phyloP scores from a whole-genome alignment of 306 rosid species.

The Albizia julibrissin region DNA sequence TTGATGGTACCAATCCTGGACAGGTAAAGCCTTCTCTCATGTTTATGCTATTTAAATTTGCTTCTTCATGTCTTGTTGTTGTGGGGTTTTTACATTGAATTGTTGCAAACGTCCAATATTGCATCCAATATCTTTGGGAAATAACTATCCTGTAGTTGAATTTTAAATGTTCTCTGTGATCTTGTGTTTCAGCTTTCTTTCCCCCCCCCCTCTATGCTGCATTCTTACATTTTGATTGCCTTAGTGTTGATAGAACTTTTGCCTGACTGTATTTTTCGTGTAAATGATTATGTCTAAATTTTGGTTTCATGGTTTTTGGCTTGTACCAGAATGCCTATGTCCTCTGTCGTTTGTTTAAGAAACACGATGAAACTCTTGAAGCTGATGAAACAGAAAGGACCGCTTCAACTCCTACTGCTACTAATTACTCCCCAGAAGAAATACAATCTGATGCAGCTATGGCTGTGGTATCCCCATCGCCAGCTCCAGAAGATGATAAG shows the following conservation, averaged over 20 bases:
- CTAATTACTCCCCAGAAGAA: slow-evolving; percentile 57
- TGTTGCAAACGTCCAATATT: not conserved
- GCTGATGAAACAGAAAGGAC: slow-evolving; percentile 57
- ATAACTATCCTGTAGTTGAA: not conserved
- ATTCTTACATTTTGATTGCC: not conserved
- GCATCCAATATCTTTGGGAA: not conserved
- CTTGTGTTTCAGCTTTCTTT: not conserved
- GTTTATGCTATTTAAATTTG: not conserved
- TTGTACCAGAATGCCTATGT: slow-evolving; percentile 76
- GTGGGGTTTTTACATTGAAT: slow-evolving; percentile 1
- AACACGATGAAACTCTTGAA: slow-evolving; percentile 70
- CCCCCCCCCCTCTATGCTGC: not conserved
- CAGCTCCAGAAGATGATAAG: slow-evolving; percentile 46
- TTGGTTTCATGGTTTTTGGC: slow-evolving; percentile 23
- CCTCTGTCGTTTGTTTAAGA: slow-evolving; percentile 85
- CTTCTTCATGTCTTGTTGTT: slow-evolving; percentile 10
- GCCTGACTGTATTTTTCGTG: not conserved
- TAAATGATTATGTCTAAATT: slow-evolving; percentile 17
- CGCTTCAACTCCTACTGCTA: slow-evolving; percentile 48
- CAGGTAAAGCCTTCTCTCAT: slow-evolving; percentile 60
- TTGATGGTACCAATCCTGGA: slow-evolving; percentile 94
- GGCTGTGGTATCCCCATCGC: slow-evolving; percentile 49
- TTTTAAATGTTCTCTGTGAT: not conserved
- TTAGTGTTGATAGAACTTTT: not conserved
- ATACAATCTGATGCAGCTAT: slow-evolving; percentile 45